Conservation (phyloP, 805 yeast species). For the Pichia scutulata region DNA sequence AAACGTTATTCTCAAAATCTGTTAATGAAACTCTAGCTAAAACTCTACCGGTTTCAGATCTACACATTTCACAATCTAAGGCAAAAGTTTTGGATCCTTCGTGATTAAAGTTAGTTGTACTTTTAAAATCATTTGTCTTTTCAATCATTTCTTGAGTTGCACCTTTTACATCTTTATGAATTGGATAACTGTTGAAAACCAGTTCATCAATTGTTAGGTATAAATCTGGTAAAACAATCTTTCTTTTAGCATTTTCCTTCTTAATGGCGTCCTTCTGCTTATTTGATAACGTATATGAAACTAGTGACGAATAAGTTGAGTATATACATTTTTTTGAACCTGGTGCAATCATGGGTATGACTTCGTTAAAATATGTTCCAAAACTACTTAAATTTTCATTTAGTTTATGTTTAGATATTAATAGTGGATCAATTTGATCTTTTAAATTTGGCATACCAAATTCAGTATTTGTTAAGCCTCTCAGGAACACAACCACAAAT, state of each 20-base stretch:
- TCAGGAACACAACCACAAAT: constrained; percentile 51
- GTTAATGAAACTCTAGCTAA: constrained; percentile 74
- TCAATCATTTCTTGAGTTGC: constrained; percentile 15
- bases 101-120: constrained; percentile 45
- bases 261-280: constrained; percentile 41
- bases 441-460: constrained; percentile 29
- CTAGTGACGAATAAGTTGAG: constrained; percentile 48
- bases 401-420: constrained; percentile 5
- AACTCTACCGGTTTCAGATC: constrained; percentile 51
- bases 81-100: constrained; percentile 65
- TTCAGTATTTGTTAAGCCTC: constrained; percentile 50
- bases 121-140: constrained; percentile 37
- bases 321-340: constrained; percentile 52
- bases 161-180: constrained; percentile 37
- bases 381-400: constrained; percentile 28
- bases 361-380: constrained; percentile 31
- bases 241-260: constrained; percentile 27
- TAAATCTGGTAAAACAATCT: constrained; percentile 46
- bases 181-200: constrained; percentile 41
- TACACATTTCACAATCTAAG: constrained; percentile 92
- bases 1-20: constrained; percentile 49
- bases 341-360: constrained; percentile 52
- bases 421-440: constrained; percentile 9
- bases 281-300: constrained; percentile 49
- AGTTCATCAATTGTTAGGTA: constrained; percentile 44